Percentiles rank a stretch among this genome's conserved stretches.
Conservation (phyloP, 441 rosid species). For the Syzygium malaccense region DNA sequence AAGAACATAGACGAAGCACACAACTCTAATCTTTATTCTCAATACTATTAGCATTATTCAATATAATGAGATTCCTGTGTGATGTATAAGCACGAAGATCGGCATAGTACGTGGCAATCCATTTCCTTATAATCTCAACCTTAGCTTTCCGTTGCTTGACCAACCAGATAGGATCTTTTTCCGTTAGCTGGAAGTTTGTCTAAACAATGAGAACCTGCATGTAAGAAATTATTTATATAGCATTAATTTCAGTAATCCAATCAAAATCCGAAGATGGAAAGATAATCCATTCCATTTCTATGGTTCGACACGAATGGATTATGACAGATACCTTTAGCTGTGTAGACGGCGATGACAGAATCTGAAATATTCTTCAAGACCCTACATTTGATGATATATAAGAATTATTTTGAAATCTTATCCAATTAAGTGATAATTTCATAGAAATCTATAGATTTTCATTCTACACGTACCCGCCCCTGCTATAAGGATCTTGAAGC, state of each 20-base stretch:
- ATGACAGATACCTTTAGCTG: not conserved
- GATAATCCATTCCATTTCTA: constrained; percentile 19
- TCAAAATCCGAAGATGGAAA: not conserved
- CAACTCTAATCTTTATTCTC: too few species aligned
- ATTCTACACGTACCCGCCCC: constrained; percentile 44
- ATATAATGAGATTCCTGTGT: too few species aligned
- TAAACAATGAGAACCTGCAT: not conserved
- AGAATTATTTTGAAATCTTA: not conserved
- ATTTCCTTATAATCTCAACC: not conserved
- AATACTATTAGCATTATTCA: too few species aligned
- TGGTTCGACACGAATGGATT: too few species aligned
- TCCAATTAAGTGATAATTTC: too few species aligned
- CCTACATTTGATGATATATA: not conserved
- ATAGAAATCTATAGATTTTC: not conserved
- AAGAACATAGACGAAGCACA: too few species aligned
- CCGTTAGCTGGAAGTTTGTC: not conserved
- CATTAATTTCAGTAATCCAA: not conserved
- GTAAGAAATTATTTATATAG: not conserved
- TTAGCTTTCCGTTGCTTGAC: not conserved
- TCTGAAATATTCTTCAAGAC: not conserved
- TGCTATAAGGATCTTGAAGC: constrained; percentile 66
- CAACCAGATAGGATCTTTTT: not conserved
- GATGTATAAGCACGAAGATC: not conserved
- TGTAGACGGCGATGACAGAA: not conserved
- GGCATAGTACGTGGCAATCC: not conserved